Evolutionary conservation across 2,329 filamentous ascomycete genomes (phyloP).

Genomic region (Botryotinia calthae): DNA sequence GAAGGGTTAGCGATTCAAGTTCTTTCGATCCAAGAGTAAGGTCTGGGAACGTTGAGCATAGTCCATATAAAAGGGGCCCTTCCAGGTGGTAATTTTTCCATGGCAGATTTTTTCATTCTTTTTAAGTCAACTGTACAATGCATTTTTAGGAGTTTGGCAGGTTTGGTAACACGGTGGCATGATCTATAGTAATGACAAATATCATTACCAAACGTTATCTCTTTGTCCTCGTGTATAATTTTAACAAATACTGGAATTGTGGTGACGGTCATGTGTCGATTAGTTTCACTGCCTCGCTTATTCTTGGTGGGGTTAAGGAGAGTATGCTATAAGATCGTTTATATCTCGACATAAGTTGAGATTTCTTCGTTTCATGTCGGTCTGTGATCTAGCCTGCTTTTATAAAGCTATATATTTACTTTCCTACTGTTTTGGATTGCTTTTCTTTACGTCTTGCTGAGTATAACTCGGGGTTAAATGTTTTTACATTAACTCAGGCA

Average conservation of each 20-base stretch:
- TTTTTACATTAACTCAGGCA: not conserved
- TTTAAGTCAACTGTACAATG: conserved; percentile 1
- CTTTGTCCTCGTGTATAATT: not conserved
- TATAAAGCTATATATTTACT: not conserved
- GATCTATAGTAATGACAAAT: conserved; percentile 7
- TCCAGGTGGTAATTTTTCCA: conserved; percentile 30
- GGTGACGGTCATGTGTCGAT: not conserved
- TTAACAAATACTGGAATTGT: not conserved
- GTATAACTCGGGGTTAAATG: not conserved
- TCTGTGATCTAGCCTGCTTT: not conserved
- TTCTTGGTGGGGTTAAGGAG: not conserved
- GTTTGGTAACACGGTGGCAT: not conserved
- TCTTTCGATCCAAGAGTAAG: conserved; percentile 23
- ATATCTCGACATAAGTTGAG: not conserved
- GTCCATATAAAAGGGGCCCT: conserved; percentile 32
- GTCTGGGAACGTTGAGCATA: conserved; percentile 26
- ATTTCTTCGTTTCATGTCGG: not conserved
- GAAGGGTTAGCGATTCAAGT: conserved; percentile 29
- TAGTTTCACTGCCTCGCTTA: conserved; percentile 6
- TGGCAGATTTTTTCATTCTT: not conserved
- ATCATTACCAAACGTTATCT: not conserved
- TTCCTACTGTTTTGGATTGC: not conserved
- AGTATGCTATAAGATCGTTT: not conserved
- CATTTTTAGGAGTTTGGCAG: not conserved
- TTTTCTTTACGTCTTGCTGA: not conserved